A percentile compares a stretch with the other conserved stretches of the same genome.
Evolutionary conservation across 148 eudicot genomes (phyloP).

Genomic region (Rhododendron mucronatum): DNA sequence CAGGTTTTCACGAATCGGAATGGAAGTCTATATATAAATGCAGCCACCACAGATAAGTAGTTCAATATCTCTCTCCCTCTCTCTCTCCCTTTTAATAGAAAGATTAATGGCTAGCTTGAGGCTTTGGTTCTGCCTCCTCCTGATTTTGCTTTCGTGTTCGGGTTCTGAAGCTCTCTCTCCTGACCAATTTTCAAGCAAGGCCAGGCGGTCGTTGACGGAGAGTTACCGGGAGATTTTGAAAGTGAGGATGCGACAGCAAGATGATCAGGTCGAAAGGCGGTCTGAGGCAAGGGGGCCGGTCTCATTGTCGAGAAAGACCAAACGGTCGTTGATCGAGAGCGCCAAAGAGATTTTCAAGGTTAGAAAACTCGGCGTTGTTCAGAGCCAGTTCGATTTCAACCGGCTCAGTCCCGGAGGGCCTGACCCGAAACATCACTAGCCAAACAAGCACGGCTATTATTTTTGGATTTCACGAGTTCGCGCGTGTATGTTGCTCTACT

Average conservation of each 20-base stretch:
- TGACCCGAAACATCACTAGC: slow-evolving; percentile 48
- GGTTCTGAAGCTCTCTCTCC: slow-evolving; percentile 10
- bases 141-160: slow-evolving; percentile 19
- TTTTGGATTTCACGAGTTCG: not conserved
- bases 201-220: no score
- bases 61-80: not conserved
- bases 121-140: slow-evolving; percentile 29
- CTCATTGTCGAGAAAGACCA: not conserved
- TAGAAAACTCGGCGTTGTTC: slow-evolving; percentile 14
- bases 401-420: slow-evolving; percentile 49
- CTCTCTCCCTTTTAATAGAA: no score
- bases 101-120: slow-evolving; percentile 22
- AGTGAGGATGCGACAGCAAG: not conserved
- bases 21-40: slow-evolving; percentile 2
- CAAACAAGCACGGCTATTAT: not conserved
- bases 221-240: not conserved
- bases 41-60: not conserved
- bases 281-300: not conserved
- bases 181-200: slow-evolving; percentile 8
- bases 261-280: not conserved
- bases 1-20: not conserved
- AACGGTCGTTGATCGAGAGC: slow-evolving; percentile 19
- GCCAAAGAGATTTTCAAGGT: slow-evolving; percentile 29
- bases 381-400: slow-evolving; percentile 14
- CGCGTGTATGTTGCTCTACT: not conserved